phyloP scores from a whole-genome alignment of 2,329 filamentous ascomycete genomes.

The Aspergillus sergii region DNA sequence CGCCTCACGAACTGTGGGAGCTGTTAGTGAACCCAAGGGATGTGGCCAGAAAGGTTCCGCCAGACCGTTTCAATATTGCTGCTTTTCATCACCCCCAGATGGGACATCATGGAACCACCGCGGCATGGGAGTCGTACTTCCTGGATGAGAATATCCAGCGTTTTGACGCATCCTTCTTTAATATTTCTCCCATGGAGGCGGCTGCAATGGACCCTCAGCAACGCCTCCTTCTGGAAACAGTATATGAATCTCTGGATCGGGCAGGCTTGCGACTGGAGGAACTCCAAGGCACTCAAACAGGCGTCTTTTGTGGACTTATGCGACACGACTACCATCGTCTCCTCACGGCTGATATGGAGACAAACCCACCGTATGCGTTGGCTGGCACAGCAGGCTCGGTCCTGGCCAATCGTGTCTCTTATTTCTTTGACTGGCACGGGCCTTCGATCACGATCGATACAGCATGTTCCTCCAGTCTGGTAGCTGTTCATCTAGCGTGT shows the following conservation, averaged over 20 bases:
- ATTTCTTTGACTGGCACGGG: neutral
- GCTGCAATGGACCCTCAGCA: conserved; percentile 11
- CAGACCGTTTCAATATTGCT: no score
- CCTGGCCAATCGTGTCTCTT: neutral
- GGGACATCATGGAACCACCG: no score
- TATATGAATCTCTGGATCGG: conserved; percentile 6
- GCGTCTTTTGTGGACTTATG: neutral
- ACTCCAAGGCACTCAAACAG: neutral
- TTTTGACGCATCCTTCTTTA: conserved; percentile 9
- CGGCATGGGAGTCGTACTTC: neutral
- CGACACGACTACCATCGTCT: no score
- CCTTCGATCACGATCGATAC: neutral
- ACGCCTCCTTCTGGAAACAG: conserved; percentile 6
- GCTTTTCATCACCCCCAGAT: no score
- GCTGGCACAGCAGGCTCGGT: no score
- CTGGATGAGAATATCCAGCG: conserved; percentile 1
- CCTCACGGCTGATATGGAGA: no score
- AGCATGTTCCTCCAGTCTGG: neutral
- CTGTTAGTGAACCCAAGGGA: no score
- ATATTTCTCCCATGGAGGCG: conserved; percentile 2
- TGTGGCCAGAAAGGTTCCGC: no score
- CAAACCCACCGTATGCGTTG: no score
- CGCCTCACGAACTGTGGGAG: no score
- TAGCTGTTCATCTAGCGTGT: neutral
- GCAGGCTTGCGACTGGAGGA: conserved; percentile 1